A percentile compares a stretch with the other conserved stretches of the same genome.
These are phyloP conservation scores for Emericellopsis atlantica DNA, from an alignment of 2,329 filamentous ascomycete species.

Conservation along the genomic window DNA sequence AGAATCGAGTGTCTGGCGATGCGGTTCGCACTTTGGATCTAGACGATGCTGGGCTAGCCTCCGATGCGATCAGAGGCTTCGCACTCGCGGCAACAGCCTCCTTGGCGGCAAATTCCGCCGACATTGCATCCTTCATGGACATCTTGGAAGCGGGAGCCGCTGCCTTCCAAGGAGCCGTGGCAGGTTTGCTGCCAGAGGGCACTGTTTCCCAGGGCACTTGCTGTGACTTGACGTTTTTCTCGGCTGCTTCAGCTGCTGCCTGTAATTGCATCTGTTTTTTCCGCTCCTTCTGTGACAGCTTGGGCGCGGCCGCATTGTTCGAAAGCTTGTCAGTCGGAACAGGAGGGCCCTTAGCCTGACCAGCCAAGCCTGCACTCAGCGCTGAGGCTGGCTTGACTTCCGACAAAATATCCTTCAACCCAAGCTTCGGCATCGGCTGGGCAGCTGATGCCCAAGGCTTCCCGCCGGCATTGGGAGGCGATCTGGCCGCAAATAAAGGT, in stretches of 20 bases:
- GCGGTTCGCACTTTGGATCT: constrained; percentile 30
- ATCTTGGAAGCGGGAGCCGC: constrained; percentile 33
- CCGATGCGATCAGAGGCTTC: constrained; percentile 30
- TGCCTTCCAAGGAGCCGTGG: constrained; percentile 55
- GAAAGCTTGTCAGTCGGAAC: constrained; percentile 3
- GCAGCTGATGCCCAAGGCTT: constrained; percentile 36
- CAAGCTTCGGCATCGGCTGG: constrained; percentile 50
- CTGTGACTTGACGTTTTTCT: constrained; percentile 15
- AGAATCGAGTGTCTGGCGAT: constrained; percentile 50
- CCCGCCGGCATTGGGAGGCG: constrained; percentile 6
- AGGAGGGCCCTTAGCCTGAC: constrained; percentile 25
- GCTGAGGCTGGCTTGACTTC: constrained; percentile 39
- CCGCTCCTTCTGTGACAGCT: constrained; percentile 82
- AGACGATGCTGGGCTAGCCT: constrained; percentile 23
- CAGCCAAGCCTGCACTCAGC: constrained; percentile 39
- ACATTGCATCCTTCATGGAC: constrained; percentile 35
- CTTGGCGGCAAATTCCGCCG: constrained; percentile 13
- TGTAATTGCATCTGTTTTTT: constrained; percentile 70
- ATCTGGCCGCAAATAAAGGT: neutral
- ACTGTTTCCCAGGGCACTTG: constrained; percentile 32
- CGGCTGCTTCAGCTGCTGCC: constrained; percentile 28
- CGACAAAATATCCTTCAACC: constrained; percentile 66
- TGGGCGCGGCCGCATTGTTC: constrained; percentile 26
- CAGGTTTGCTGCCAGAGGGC: constrained; percentile 22
- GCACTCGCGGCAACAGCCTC: constrained; percentile 13